Conservation (phyloP, 225 moss, liverwort and hornwort species). For the Physcomitrium patens region DNA sequence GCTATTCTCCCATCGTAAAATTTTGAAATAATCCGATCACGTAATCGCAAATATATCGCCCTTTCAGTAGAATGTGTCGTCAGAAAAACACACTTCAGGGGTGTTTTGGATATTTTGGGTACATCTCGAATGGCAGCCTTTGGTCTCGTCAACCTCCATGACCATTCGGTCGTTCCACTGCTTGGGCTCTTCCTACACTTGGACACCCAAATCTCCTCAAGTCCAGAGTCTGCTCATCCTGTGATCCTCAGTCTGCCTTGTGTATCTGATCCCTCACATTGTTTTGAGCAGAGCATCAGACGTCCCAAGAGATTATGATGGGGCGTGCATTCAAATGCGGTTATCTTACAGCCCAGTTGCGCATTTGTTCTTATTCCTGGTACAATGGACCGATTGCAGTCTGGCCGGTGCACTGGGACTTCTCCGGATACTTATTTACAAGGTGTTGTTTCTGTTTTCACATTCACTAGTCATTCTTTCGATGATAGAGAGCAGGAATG, state of each 20-base stretch:
- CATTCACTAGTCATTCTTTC: neutral
- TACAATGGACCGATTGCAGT: conserved; percentile 99
- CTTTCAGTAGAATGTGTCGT: too few species aligned
- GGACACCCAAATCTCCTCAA: too few species aligned
- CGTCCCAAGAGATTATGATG: conserved; percentile 92
- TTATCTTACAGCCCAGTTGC: conserved; percentile 97
- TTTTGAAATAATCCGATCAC: too few species aligned
- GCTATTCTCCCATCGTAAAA: too few species aligned
- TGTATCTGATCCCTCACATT: neutral
- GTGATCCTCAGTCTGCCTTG: neutral
- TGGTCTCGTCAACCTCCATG: too few species aligned
- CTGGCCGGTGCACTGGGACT: conserved; percentile 94
- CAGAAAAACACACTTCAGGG: too few species aligned
- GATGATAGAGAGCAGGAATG: neutral
- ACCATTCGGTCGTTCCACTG: too few species aligned
- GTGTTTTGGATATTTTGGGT: too few species aligned
- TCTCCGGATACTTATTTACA: conserved; percentile 93
- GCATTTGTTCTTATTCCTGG: conserved; percentile 89
- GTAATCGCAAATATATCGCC: too few species aligned
- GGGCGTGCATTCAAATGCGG: conserved; percentile 97
- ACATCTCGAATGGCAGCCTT: too few species aligned
- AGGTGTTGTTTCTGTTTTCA: conserved; percentile 58
- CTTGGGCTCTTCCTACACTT: too few species aligned
- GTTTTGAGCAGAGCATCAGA: conserved; percentile 82
- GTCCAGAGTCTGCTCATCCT: neutral